phyloP scores from a whole-genome alignment of 306 rosid species.

The Ormosia emarginata region DNA sequence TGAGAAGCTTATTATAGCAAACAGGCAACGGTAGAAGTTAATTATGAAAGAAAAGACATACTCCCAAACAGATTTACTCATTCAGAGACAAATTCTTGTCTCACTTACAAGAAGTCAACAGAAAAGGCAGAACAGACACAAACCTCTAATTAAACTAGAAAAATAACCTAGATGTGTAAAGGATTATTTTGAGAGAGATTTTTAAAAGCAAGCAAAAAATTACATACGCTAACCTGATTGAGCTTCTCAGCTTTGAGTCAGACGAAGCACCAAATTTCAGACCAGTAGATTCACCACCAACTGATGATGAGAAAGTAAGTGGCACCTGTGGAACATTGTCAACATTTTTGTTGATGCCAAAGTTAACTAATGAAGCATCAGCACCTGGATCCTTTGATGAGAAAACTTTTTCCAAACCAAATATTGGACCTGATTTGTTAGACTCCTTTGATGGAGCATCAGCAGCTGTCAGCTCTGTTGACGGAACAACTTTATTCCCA shows the following conservation, averaged over 20 bases:
- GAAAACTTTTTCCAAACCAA: conserved; percentile 34
- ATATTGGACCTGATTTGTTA: conserved; percentile 15
- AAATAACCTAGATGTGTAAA: neutral
- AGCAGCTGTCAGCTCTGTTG: conserved; percentile 18
- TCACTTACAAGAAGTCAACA: neutral
- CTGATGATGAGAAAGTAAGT: conserved; percentile 35
- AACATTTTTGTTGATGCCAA: conserved; percentile 32
- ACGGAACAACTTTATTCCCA: conserved; percentile 24
- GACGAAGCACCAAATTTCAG: conserved; percentile 35
- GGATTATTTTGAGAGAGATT: neutral
- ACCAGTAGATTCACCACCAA: conserved; percentile 26
- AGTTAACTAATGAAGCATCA: conserved; percentile 23
- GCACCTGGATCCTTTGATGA: conserved; percentile 34
- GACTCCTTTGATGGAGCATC: conserved; percentile 15
- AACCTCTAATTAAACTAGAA: neutral
- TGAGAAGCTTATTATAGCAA: neutral
- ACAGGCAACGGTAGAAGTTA: neutral
- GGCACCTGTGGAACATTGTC: conserved; percentile 28
- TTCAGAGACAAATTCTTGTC: neutral
- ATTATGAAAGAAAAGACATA: neutral
- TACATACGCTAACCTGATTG: conserved; percentile 46
- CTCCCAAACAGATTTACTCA: neutral
- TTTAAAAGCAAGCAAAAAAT: neutral
- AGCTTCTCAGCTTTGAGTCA: conserved; percentile 33
- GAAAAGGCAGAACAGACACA: neutral